phyloP scores from a whole-genome alignment of 148 eudicot species.

The Amaranthus hypochondriacus region DNA sequence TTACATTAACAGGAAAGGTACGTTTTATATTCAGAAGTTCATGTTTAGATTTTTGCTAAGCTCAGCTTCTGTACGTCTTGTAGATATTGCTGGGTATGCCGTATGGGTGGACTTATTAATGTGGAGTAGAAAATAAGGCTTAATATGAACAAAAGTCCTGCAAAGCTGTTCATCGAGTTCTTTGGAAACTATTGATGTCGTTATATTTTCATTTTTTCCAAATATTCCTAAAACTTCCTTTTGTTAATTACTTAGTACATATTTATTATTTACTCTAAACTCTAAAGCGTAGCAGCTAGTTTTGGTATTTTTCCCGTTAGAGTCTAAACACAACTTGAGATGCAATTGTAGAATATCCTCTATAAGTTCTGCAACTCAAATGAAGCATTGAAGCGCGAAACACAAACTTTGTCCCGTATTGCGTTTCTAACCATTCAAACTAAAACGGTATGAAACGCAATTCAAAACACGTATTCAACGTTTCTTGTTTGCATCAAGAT shows the following conservation, averaged over 20 bases:
- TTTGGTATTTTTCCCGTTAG: neutral
- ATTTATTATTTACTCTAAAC: too few species aligned
- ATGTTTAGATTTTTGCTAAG: neutral
- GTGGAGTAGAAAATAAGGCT: neutral
- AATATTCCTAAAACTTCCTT: too few species aligned
- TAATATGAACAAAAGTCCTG: neutral
- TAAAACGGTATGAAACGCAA: too few species aligned
- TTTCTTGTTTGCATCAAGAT: too few species aligned
- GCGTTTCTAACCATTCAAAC: too few species aligned
- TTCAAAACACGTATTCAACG: too few species aligned
- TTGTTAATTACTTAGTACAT: too few species aligned
- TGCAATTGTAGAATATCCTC: neutral
- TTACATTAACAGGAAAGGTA: slow-evolving; percentile 91
- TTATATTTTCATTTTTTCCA: too few species aligned
- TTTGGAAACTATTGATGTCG: neutral
- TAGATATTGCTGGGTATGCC: neutral
- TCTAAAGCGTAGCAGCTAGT: too few species aligned
- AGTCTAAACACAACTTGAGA: neutral
- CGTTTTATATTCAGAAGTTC: neutral
- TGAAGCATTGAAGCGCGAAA: too few species aligned
- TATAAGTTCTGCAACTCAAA: neutral
- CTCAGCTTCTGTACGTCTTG: neutral
- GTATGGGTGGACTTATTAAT: neutral
- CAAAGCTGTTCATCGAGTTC: neutral
- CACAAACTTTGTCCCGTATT: too few species aligned